Percentiles rank a stretch among this genome's conserved stretches.
Evolutionary conservation across 352 stramenopile species (phyloP).

Genomic region (Phytophthora lateralis): DNA sequence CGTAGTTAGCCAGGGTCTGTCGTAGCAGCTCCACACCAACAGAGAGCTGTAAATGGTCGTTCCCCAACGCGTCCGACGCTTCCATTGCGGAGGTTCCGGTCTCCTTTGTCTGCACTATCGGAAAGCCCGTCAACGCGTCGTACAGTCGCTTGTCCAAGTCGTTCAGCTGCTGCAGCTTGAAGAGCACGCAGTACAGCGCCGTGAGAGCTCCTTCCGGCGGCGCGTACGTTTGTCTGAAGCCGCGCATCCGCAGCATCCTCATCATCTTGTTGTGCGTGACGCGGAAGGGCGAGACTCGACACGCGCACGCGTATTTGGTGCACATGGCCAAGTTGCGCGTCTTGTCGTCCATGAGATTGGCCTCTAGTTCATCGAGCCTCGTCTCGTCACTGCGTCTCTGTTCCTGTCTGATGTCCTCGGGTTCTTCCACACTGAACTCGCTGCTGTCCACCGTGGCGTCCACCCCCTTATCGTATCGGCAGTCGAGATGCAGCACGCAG

Average conservation of each 20-base stretch:
- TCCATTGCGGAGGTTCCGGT: conserved; percentile 15
- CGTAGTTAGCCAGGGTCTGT: conserved; percentile 72
- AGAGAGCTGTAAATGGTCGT: conserved; percentile 37
- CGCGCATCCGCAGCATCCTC: conserved; percentile 61
- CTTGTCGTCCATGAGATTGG: conserved; percentile 75
- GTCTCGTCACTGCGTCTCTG: conserved; percentile 21
- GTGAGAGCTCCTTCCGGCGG: conserved; percentile 44
- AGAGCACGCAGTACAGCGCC: conserved; percentile 69
- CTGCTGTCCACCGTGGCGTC: conserved; percentile 26
- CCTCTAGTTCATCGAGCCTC: conserved; percentile 60
- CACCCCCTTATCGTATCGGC: conserved; percentile 22
- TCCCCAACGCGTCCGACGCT: conserved; percentile 25
- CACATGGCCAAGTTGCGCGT: conserved; percentile 73
- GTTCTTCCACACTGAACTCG: conserved; percentile 29
- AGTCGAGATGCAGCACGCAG: conserved; percentile 66
- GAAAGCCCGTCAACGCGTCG: conserved; percentile 55
- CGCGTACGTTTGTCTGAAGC: conserved; percentile 51
- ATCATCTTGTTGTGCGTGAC: conserved; percentile 63
- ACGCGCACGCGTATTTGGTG: conserved; percentile 69
- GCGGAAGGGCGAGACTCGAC: conserved; percentile 66
- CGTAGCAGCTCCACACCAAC: conserved; percentile 59
- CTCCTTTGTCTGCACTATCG: not conserved
- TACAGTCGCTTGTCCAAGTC: conserved; percentile 73
- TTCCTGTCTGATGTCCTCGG: conserved; percentile 10
- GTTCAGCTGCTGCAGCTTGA: conserved; percentile 72